These are phyloP conservation scores for Endothia cerciana DNA, from an alignment of 2,329 filamentous ascomycete genomes.

Conservation along the genomic window DNA sequence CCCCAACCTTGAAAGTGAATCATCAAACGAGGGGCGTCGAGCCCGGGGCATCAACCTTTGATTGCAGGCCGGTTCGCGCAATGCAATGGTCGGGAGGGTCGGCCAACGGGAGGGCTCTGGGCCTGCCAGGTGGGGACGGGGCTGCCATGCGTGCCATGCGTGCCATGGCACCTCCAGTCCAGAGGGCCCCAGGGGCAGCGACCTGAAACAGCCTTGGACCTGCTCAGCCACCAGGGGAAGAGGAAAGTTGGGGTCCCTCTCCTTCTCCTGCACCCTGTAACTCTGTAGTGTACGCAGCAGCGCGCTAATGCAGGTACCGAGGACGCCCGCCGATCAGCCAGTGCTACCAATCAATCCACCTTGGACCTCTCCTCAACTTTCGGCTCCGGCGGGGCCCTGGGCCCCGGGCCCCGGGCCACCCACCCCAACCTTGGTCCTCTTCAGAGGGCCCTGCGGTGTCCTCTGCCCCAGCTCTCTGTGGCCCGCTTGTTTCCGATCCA, in stretches of 20 bases:
- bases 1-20: conserved; percentile 9
- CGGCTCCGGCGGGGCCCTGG: no score
- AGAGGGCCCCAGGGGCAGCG: not conserved
- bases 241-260: not conserved
- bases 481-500: no score
- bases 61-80: conserved; percentile 9
- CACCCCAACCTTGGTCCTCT: no score
- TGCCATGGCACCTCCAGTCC: not conserved
- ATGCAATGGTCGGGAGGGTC: not conserved
- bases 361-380: no score
- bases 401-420: no score
- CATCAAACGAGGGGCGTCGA: not conserved
- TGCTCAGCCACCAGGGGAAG: conserved; percentile 29
- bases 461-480: not conserved
- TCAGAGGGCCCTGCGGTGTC: no score
- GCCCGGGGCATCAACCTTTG: not conserved
- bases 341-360: not conserved
- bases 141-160: no score
- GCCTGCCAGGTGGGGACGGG: not conserved
- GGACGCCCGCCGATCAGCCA: conserved; percentile 10
- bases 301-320: conserved; percentile 28
- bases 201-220: conserved; percentile 22
- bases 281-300: no score
- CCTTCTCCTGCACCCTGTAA: no score
- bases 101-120: conserved; percentile 17